Evolutionary conservation across 345 rosid genomes (phyloP).

Genomic region (Murraya paniculata): DNA sequence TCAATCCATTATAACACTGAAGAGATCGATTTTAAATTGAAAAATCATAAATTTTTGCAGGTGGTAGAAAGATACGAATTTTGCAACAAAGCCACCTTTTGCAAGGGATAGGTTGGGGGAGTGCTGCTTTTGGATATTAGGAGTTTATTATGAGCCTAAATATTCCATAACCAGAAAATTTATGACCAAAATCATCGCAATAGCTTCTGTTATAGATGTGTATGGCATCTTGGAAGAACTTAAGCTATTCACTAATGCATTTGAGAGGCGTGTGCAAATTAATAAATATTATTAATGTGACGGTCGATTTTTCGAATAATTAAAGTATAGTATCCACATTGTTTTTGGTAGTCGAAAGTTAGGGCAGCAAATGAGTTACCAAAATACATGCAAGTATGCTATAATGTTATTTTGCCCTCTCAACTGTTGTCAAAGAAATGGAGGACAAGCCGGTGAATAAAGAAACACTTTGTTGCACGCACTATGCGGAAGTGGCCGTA

Average conservation of each 20-base stretch:
- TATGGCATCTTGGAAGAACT: slow-evolving; percentile 47
- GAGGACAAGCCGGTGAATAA: neutral
- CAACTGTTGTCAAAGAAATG: slow-evolving; percentile 1
- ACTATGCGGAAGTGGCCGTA: neutral
- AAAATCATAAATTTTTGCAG: slow-evolving; percentile 10
- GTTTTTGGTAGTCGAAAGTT: neutral
- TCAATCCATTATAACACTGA: no score
- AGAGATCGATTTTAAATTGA: no score
- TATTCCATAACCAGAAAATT: slow-evolving; percentile 14
- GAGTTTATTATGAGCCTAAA: slow-evolving; percentile 31
- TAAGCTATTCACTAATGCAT: slow-evolving; percentile 25
- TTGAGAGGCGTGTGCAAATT: slow-evolving; percentile 24
- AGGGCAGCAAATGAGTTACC: neutral
- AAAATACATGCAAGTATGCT: neutral
- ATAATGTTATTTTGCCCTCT: neutral
- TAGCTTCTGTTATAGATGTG: slow-evolving; percentile 28
- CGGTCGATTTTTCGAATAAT: neutral
- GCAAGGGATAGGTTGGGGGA: slow-evolving; percentile 37
- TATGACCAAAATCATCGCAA: slow-evolving; percentile 22
- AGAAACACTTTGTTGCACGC: neutral
- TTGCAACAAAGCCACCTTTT: slow-evolving; percentile 23
- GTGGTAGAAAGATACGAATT: slow-evolving; percentile 37
- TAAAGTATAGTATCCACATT: neutral
- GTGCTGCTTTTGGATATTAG: slow-evolving; percentile 34
- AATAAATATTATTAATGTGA: neutral